A percentile compares a stretch with the other conserved stretches of the same genome.
Evolutionary conservation across 2,329 filamentous ascomycete genomes (phyloP).

Genomic region (Ophiostoma novo-ulmi): DNA sequence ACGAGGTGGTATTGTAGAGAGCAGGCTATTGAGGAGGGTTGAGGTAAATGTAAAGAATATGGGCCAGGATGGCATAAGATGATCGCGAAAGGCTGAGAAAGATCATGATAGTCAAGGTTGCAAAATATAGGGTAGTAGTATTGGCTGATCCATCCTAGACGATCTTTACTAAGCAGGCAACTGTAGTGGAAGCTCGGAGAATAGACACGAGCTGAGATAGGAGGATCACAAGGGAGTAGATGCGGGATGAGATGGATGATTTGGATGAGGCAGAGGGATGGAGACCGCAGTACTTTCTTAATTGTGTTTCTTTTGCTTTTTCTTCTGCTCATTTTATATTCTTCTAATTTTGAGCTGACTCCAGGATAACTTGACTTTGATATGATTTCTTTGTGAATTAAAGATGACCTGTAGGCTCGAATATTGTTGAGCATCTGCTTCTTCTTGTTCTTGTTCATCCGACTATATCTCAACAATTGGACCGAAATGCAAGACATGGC

Average conservation of each 20-base stretch:
- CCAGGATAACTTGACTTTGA: neutral
- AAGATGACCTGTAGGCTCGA: neutral
- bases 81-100: neutral
- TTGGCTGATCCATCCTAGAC: neutral
- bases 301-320: neutral
- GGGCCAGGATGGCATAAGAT: neutral
- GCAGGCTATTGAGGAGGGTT: neutral
- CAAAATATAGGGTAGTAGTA: neutral
- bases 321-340: neutral
- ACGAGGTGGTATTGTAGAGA: neutral
- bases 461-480: neutral
- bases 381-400: neutral
- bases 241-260: neutral
- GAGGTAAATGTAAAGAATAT: neutral
- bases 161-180: neutral
- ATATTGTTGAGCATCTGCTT: neutral
- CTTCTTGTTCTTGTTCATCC: neutral
- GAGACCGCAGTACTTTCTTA: neutral
- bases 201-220: neutral
- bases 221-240: neutral
- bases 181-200: neutral
- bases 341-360: neutral
- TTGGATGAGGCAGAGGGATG: neutral
- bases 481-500: constrained; percentile 16
- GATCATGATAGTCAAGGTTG: neutral